Base-by-base conservation (phyloP, 2,329 filamentous ascomycete species). In the Rutstroemia sp. region DNA sequence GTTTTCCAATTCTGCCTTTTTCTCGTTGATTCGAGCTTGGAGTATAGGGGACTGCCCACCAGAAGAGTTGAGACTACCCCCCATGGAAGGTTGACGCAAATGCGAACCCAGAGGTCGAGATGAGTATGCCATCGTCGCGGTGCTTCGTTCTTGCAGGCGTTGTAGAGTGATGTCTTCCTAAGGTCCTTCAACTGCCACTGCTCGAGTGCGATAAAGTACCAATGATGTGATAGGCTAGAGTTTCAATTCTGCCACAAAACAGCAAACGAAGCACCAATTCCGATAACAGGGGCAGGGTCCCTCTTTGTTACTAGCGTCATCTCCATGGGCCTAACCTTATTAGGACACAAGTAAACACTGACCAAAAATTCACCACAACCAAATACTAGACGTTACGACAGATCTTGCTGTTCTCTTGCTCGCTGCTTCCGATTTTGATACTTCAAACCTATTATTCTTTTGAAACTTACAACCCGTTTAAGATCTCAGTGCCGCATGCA, bases 1-100 rank as follows among this genome's bases (percentile, higher is more conserved):
- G 65, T 84, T 88, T 64, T 91, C 87, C 5, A 95, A 78, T 71
- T 95, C 89, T 54, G 84, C 83, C 71, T 88, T 90, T 76, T 95
- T 95, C 74, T 94, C 89, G 61, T 88, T 84, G 68, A 95, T 90
- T 61, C 89, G 86, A 46, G 87, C 82, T 52, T 88, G 74, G 16
- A 94, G 76, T 25, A 83, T 81, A 1, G 87, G 82, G 1, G 88
- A 88, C 70, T 89, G 86, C 48, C 82, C 79, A 4, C 72, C 69
- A 51, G 76, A 74, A 27, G 75, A 72, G 57, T 65, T 68, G 9
- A 67, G 58, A 59, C 70, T 74, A 23, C 75, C 72, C 2, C 76
- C 81, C 34, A 80, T 76, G 61, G 77, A 83, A 38, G 80, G 75
- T 64, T 84, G 81, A 57, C 87, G 86, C 65, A 88, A 73, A 66